These are phyloP conservation scores for Rhynchosporium secalis DNA, from an alignment of 2,329 filamentous ascomycete species.

Conservation along the genomic window DNA sequence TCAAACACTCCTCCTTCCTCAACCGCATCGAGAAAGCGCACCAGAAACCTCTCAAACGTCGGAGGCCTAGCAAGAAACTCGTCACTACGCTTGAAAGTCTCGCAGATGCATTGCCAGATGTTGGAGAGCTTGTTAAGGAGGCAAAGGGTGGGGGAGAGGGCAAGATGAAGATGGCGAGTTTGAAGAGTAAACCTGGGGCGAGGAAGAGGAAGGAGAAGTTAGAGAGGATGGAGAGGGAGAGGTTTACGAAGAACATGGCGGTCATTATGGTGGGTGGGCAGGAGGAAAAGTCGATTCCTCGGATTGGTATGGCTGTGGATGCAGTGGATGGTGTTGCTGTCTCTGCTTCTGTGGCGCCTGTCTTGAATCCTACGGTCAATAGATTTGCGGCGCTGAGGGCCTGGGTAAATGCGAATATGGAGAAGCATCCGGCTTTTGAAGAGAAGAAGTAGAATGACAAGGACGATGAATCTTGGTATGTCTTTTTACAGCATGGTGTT, in stretches of 20 bases:
- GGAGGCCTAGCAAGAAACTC: slow-evolving; percentile 75
- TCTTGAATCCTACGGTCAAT: slow-evolving; percentile 39
- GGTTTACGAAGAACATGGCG: slow-evolving; percentile 83
- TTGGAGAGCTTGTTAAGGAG: slow-evolving; percentile 43
- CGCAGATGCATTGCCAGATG: slow-evolving; percentile 73
- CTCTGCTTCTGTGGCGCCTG: slow-evolving; percentile 21
- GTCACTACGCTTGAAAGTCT: slow-evolving; percentile 72
- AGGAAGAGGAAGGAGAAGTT: slow-evolving; percentile 81
- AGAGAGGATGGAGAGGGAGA: slow-evolving; percentile 76
- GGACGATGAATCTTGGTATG: not conserved
- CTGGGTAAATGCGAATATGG: slow-evolving; percentile 86
- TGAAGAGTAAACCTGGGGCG: slow-evolving; percentile 75
- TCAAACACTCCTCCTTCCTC: slow-evolving; percentile 79
- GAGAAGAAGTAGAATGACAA: slow-evolving; percentile 16
- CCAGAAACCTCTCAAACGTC: slow-evolving; percentile 58
- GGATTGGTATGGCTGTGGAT: slow-evolving; percentile 20
- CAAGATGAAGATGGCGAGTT: slow-evolving; percentile 68
- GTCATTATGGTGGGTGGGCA: slow-evolving; percentile 49
- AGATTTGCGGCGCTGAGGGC: slow-evolving; percentile 80
- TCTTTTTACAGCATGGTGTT: slow-evolving; percentile 14
- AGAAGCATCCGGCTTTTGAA: slow-evolving; percentile 77
- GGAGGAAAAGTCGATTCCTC: not conserved
- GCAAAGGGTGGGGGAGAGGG: slow-evolving; percentile 41
- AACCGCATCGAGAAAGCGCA: slow-evolving; percentile 68
- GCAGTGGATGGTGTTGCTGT: slow-evolving; percentile 24